phyloP scores from a whole-genome alignment of 106 monocot genomes.

The Hemerocallis citrina region DNA sequence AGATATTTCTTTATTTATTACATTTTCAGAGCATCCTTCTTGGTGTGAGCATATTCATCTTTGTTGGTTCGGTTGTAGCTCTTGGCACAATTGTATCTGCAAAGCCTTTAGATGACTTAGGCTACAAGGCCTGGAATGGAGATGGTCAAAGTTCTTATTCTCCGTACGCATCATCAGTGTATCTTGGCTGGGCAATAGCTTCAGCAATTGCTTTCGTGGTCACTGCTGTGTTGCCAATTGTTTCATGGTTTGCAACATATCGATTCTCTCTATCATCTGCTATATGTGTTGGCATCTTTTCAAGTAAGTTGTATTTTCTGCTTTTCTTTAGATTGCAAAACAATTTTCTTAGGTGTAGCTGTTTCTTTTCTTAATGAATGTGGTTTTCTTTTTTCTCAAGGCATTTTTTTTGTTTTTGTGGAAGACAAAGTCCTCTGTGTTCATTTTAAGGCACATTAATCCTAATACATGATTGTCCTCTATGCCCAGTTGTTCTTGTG shows the following conservation, averaged over 20 bases:
- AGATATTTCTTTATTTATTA: too few relatives aligned
- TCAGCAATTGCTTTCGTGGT: slow-evolving; percentile 63
- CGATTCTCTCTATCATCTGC: slow-evolving; percentile 90
- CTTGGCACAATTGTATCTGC: slow-evolving; percentile 92
- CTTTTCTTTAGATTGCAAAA: neutral
- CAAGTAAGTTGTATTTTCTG: slow-evolving; percentile 44
- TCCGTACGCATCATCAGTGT: slow-evolving; percentile 82
- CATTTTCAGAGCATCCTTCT: slow-evolving; percentile 69
- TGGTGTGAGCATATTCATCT: slow-evolving; percentile 48
- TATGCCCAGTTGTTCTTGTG: slow-evolving; percentile 77
- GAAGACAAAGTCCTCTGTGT: neutral
- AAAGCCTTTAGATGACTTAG: slow-evolving; percentile 88
- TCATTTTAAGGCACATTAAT: neutral
- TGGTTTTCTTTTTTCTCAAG: neutral
- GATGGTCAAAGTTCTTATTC: slow-evolving; percentile 52
- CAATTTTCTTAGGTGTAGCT: neutral
- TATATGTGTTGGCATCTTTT: slow-evolving; percentile 70
- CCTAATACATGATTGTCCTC: slow-evolving; percentile 1
- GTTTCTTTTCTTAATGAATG: neutral
- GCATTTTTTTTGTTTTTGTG: neutral
- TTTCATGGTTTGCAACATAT: slow-evolving; percentile 98
- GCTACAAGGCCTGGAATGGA: slow-evolving; percentile 84
- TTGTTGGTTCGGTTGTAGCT: slow-evolving; percentile 57
- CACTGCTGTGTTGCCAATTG: slow-evolving; percentile 73
- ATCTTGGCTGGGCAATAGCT: slow-evolving; percentile 88